A percentile compares a stretch with the other conserved stretches of the same genome.
These are phyloP conservation scores for Porphyrellus cyaneotinctus DNA, from an alignment of 768 basidiomycete genomes.

Conservation along the genomic window DNA sequence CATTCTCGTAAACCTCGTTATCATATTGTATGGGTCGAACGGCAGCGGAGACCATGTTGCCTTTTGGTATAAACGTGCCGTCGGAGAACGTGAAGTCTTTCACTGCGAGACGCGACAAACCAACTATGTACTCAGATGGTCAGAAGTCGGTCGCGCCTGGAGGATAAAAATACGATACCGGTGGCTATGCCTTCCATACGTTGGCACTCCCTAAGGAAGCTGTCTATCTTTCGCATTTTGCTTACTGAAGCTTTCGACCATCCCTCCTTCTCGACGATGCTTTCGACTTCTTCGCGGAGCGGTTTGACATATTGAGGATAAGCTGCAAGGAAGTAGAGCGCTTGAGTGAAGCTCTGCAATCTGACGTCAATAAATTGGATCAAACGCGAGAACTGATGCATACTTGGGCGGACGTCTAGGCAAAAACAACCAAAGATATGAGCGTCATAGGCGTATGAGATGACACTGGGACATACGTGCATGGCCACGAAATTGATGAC, in stretches of 20 bases:
- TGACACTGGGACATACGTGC: constrained; percentile 16
- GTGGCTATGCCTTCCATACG: too few species aligned
- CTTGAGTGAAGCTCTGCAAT: constrained; percentile 31
- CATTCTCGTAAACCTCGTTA: constrained; percentile 25
- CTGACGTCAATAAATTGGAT: not conserved
- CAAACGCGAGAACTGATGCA: not conserved
- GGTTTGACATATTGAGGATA: constrained; percentile 33
- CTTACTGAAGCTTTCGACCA: constrained; percentile 22
- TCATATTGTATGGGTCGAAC: constrained; percentile 21
- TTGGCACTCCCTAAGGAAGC: constrained; percentile 31
- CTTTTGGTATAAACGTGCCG: constrained; percentile 36
- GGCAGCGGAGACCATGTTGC: constrained; percentile 23
- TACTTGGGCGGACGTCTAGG: constrained; percentile 20
- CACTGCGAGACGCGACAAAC: constrained; percentile 31
- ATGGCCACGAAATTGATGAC: constrained; percentile 17
- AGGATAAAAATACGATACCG: too few species aligned
- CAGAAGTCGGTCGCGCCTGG: too few species aligned
- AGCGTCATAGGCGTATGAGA: not conserved
- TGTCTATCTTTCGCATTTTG: constrained; percentile 38
- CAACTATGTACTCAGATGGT: too few species aligned
- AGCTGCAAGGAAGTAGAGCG: constrained; percentile 35
- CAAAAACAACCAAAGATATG: too few species aligned
- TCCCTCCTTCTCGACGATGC: too few species aligned
- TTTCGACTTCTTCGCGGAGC: too few species aligned
- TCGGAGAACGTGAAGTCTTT: constrained; percentile 36